Base-by-base conservation (phyloP, 306 rosid genomes). In the Castanea crenata region DNA sequence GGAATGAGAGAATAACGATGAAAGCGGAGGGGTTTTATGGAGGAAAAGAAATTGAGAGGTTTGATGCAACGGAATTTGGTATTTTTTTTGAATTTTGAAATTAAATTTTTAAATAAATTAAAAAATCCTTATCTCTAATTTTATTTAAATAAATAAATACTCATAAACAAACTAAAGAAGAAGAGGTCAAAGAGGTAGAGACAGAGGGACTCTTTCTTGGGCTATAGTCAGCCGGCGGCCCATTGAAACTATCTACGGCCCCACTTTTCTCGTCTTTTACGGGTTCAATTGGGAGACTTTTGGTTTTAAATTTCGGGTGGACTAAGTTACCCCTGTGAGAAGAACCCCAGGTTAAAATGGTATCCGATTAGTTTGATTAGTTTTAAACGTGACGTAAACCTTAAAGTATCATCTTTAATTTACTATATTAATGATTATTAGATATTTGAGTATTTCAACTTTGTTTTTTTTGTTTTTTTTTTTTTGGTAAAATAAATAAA, bases 41-140 rank as follows among this genome's bases (percentile, higher is more conserved):
- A 67, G 77, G 58, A 12, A 25, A 77, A 73, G 41, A 61, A 12
- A 49, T 10, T 49, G 80, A 73, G 77, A 25, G 78, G 23, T n/a
- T 74, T 49, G 32, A 12, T 69, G 62, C 54, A 49, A 49, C 15
- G 82, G 59, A 70, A 23, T 59, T 27, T 4, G 6, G 16, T 5
- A 1, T 62, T 23, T 27, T 41, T 35, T 38, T 35, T 35, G 11
- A 41, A 41, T 8, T 41, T 41, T 41, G 12, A 21, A 15, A 27
- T 16, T 13, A 64, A 29, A 23, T 23, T 23, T 23, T 23, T 23
- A 23, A 23, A 23, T 23, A 23, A 23, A 23, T 23, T 23, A 38
- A 10, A 38, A 38, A 38, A 41, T 41, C 46, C 46, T 8, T 41
- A 41, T 41, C 46, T 41, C 46, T 8, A 2, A 41, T 41, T 41